Evolutionary conservation across 176 grass and related monocot genomes (phyloP), one percentile per base, ranked within the genome.

Genomic region (Oropetium thomaeum): DNA sequence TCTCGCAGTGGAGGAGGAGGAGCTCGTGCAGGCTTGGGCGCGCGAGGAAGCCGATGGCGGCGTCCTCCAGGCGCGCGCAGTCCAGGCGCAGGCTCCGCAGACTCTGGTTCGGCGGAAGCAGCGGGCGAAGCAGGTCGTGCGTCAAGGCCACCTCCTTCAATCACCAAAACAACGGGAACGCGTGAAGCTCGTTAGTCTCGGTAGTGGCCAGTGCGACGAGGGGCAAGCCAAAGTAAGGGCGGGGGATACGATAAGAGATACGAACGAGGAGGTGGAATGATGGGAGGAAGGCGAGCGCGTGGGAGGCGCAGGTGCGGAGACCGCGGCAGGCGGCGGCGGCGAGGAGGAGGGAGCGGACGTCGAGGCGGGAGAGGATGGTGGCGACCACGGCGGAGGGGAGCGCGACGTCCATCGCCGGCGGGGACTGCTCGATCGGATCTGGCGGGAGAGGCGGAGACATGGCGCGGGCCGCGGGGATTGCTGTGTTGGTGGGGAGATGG

Each of bases 301-400:
- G 79, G 41, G 71, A 60, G 58, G 87, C 91, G 62, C 82, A 87
- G 79, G 78, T n/a, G 75, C 69, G 87, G 87, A 99, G 76, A 20
- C 72, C 76, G 43, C 89, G 87, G 83, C 86, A 99, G 30, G 84
- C 61, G 58, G 82, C 73, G 55, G 96, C 67, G 44, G 89, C 89
- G 57, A 70, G 75, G 52, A 87, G 76, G 62, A 99, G 79, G 75
- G 96, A 99, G 69, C 89, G 91, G 52, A 94, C 80, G 47, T 99
- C 96, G 81, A 99, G 96, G 51, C 79, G 81, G 68, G 91, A 92
- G 79, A 99, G 87, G 83, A 99, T 83, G 58, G 96, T 92, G 43
- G 91, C 89, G 43, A 99, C 31, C 53, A 95, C 79, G 38, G 91
- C 79, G 14, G 75, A 38, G 4, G 96, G 96, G 13, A 99, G 91